phyloP scores from a whole-genome alignment of 2,329 filamentous ascomycete genomes.

The Drechslera avenae region DNA sequence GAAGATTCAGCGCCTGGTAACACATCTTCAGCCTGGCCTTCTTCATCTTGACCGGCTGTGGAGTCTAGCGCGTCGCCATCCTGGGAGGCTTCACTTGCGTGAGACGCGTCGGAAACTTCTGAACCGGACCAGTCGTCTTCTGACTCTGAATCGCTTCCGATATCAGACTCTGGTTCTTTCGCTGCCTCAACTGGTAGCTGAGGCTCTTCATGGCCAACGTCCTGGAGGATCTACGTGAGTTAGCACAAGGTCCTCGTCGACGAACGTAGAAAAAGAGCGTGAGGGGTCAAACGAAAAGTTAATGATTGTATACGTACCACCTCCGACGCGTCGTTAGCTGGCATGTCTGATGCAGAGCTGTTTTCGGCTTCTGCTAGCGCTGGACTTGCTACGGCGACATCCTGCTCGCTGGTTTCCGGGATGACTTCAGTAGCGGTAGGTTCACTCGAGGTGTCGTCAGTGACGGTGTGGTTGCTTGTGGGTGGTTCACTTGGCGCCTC shows the following conservation, averaged over 20 bases:
- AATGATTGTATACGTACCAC: constrained; percentile 13
- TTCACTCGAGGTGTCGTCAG: constrained; percentile 3
- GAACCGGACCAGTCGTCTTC: constrained; percentile 15
- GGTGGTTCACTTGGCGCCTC: constrained; percentile 10
- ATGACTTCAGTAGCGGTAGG: constrained; percentile 2
- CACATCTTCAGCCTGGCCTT: constrained; percentile 1
- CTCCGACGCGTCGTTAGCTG: constrained; percentile 1
- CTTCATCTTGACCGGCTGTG: constrained; percentile 3
- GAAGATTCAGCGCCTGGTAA: neutral
- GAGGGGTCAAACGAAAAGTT: neutral
- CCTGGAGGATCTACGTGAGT: constrained; percentile 6
- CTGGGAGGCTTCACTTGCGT: constrained; percentile 4
- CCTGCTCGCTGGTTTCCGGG: constrained; percentile 3
- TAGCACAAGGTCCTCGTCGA: neutral
- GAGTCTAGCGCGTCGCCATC: constrained; percentile 3
- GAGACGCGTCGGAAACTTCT: constrained; percentile 8
- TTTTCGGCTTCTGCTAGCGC: constrained; percentile 8
- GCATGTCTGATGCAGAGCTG: constrained; percentile 11
- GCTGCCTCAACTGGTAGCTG: neutral
- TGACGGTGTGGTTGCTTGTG: neutral
- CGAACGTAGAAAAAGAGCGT: neutral
- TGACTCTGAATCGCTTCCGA: constrained; percentile 9
- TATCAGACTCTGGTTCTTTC: constrained; percentile 1
- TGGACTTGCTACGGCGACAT: constrained; percentile 5
- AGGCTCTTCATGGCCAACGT: neutral